Percentiles rank a stretch among this genome's conserved stretches.
Evolutionary conservation across 257 asterid genomes (phyloP).

Genomic region (Solanum sitiens): DNA sequence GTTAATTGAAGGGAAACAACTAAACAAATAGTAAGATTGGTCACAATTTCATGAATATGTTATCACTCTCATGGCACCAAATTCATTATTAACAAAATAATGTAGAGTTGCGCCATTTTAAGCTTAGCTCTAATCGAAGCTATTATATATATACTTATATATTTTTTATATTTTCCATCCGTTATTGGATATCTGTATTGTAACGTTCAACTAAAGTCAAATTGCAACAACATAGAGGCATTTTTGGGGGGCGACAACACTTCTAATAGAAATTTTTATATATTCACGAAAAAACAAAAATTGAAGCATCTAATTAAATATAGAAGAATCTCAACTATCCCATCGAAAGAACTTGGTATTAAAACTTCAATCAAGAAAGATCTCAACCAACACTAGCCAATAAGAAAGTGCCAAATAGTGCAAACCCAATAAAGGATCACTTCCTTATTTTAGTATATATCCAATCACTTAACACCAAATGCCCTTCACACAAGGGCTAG

Average conservation of each 20-base stretch:
- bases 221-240: too few relatives aligned
- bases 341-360: not conserved
- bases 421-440: not conserved
- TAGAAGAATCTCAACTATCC: not conserved
- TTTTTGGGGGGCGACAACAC: accelerated
- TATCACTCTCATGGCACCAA: not conserved
- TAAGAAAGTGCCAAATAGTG: not conserved
- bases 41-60: not conserved
- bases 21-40: not conserved
- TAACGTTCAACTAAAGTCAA: accelerated
- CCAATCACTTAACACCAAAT: not conserved
- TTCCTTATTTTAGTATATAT: not conserved
- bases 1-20: not conserved
- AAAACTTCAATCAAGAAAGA: not conserved
- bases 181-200: not conserved
- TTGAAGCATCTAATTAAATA: not conserved
- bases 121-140: not conserved
- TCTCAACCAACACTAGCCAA: not conserved
- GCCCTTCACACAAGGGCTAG: not conserved
- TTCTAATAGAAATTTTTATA: accelerated
- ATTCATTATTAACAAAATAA: not conserved
- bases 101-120: not conserved
- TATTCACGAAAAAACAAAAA: accelerated
- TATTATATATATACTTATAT: not conserved
- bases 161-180: accelerated